Evolutionary conservation across 768 basidiomycete species (phyloP).

Genomic region (Saitozyma podzolica): DNA sequence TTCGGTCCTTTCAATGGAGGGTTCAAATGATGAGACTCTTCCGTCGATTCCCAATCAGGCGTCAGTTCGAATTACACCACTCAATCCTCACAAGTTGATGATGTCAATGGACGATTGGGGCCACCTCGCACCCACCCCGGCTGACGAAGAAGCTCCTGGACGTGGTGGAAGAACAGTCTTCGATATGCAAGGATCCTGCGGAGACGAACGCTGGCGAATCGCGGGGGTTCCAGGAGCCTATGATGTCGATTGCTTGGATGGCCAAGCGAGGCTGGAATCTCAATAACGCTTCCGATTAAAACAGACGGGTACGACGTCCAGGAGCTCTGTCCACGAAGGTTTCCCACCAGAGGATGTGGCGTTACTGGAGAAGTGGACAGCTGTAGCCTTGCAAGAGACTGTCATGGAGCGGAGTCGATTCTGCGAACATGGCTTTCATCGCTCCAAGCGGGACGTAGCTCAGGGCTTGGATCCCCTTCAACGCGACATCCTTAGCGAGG

Average conservation of each 20-base stretch:
- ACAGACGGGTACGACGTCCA: too few relatives aligned
- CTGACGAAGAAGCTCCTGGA: background rate
- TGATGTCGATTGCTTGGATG: background rate
- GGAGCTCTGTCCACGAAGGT: background rate
- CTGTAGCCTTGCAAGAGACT: background rate
- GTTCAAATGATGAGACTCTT: too few relatives aligned
- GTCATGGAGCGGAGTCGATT: background rate
- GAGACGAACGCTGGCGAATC: background rate
- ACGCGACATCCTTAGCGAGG: background rate
- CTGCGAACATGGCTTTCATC: background rate
- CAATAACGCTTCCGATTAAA: background rate
- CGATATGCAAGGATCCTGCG: background rate
- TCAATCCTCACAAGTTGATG: constrained; percentile 1
- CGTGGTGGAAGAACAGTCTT: background rate
- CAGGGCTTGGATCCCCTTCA: constrained; percentile 1
- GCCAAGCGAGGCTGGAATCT: constrained; percentile 1
- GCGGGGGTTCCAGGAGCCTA: background rate
- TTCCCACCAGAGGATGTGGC: constrained; percentile 1
- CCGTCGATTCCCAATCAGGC: too few relatives aligned
- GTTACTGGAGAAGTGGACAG: constrained; percentile 1
- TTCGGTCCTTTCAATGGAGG: too few relatives aligned
- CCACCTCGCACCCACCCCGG: constrained; percentile 1
- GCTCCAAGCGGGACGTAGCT: constrained; percentile 1
- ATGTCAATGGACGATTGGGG: background rate
- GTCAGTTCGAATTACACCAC: background rate